Base-by-base conservation (phyloP, 176 grass and related monocot species). In the Hordeum marinum region DNA sequence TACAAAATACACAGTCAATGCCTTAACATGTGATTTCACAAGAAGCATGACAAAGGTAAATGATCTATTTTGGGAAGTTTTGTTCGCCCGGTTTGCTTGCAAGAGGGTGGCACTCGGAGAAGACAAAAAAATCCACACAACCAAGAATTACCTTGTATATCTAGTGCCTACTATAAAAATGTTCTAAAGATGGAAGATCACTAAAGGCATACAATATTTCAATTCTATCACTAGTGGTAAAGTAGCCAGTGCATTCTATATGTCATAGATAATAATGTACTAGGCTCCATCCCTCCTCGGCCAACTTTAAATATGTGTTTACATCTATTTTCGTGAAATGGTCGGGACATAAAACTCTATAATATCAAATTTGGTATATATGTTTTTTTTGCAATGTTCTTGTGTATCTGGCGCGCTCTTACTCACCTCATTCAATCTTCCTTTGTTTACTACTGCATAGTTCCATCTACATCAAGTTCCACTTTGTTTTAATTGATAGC, bases 11-110 rank as follows among this genome's bases (percentile, higher is more conserved):
- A 89, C 89, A 64, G 83, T 89, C 70, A 94, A 85, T 63, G 61
- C 84, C 76, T 85, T 94, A 57, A 87, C 84, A 66, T 81, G 92
- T 69, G 92, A 89, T 87, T 91, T 85, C 37, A 86, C 77, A 36
- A 59, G 84, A 83, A 94, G 77, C 71, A 94, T 91, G 46, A 81
- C 87, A 55, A 85, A 65, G 32, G 82, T 84, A 89, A 63, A 87
- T 94, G 41, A 94, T 81, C 71, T 89, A 31, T 94, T 94, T 68
- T 91, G 84, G 89, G 89, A 94, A 79, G 89, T 72, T 14, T 43
- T 91, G n/a, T 32, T 94, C 84, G 87, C 89, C 89, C n/a, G 76
- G 87, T 42, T 81, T 94, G 67, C 84, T 94, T 11, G 92, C 89
- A 54, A 80, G 80, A 45, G 89, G 92, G 5, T 94, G 92, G 92